Base-by-base conservation (phyloP, 2,329 filamentous ascomycete genomes). In the Fusarium gaditjirri region DNA sequence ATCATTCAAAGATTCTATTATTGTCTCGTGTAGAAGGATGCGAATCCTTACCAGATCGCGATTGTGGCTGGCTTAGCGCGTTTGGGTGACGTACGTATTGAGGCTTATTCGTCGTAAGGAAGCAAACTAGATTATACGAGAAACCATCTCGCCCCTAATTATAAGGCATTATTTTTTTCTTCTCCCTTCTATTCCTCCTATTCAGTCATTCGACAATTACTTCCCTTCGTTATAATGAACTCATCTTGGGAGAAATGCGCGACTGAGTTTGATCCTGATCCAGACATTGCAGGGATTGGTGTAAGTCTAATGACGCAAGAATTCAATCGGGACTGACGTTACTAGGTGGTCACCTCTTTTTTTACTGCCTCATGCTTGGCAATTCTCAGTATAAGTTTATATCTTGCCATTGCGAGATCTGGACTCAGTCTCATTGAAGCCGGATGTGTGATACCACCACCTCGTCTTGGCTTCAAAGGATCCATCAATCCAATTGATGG, bases 371-470 rank as follows among this genome's bases (percentile, higher is more conserved):
- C 49, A 1, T 52, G 49, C 23, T 16, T 52, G 31, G 49, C 49
- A 5, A 38, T 52, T 6, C 19, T 52, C 6, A 52, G 49, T 21
- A 36, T 38, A 36, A 52, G 49, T 19, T 21, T 52, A 2, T 52
- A 52, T 12, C 33, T 52, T 35, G 33, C 49, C 9, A 52, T 52
- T n/a, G 49, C 49, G 6, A 52, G 33, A 21, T 52, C 49, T 17
- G 33, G 19, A 1, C 4, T 36, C 5, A 16, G 10, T 6, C 1
- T 36, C 12, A 36, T 52, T 21, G 23, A 36, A 0, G 9, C 19
- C 12, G 2, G 3, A 17, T 21, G 33, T 8, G 9, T 27, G 23
- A 25, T 13, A 21, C 49, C 33, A 16, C 13, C 13, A 17, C 33
- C 21, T 23, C 29, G n/a, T 9, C 10, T 16, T 27, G 33, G 33